Evolutionary conservation across 441 rosid genomes (phyloP).

Genomic region (Adansonia gregorii): DNA sequence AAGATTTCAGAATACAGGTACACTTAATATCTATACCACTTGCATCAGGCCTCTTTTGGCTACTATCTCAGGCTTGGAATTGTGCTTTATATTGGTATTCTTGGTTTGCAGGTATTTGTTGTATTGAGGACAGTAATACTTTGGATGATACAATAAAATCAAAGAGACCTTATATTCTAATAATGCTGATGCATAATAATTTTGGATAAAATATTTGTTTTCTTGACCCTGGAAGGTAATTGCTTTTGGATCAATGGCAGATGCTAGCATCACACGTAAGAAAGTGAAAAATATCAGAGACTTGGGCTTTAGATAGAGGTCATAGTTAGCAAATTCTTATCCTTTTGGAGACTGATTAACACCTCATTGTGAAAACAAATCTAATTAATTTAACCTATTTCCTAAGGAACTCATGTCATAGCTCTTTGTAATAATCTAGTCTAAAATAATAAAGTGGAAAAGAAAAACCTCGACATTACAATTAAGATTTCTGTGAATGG

Average conservation of each 20-base stretch:
- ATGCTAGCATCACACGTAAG: conserved; percentile 9
- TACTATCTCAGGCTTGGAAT: conserved; percentile 17
- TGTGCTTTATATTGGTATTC: background rate
- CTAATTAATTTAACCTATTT: conserved; percentile 9
- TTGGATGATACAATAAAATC: background rate
- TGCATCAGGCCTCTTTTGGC: conserved; percentile 8
- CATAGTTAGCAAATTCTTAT: background rate
- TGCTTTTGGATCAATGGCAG: background rate
- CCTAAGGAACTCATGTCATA: background rate
- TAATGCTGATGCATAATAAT: background rate
- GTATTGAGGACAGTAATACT: background rate
- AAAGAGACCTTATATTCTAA: background rate
- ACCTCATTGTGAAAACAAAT: background rate
- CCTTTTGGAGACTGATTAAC: background rate
- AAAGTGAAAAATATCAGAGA: background rate
- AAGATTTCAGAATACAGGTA: background rate
- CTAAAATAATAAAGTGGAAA: background rate
- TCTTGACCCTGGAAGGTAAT: background rate
- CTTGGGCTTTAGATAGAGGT: background rate
- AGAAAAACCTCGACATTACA: conserved; percentile 2
- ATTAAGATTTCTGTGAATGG: conserved; percentile 14
- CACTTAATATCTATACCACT: background rate
- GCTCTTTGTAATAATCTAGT: background rate
- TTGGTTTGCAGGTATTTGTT: conserved; percentile 5
- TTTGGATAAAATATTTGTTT: conserved; percentile 5